Evolutionary conservation across 148 eudicot genomes (phyloP).

Genomic region (Heliamphora exappendiculata): DNA sequence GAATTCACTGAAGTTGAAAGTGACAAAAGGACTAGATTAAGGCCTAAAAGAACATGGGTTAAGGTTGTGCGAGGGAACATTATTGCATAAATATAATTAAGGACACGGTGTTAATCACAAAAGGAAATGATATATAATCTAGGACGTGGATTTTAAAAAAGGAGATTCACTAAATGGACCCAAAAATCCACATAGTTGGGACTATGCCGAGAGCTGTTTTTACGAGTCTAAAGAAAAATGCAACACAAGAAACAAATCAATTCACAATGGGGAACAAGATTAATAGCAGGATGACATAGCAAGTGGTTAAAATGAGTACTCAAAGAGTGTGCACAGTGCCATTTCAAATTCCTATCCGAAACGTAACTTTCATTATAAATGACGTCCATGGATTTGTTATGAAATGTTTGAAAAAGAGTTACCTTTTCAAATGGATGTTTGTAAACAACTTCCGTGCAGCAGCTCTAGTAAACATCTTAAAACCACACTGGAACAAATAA

Average conservation of each 20-base stretch:
- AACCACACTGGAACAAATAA: constrained; percentile 76
- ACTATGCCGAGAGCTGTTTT: too few relatives aligned
- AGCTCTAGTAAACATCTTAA: constrained; percentile 97
- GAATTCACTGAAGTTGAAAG: neutral
- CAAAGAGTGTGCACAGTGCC: neutral
- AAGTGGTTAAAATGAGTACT: neutral
- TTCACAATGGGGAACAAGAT: neutral
- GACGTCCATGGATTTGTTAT: neutral
- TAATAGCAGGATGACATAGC: neutral
- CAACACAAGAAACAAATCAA: neutral
- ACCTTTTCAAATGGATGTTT: constrained; percentile 86
- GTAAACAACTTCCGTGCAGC: constrained; percentile 83
- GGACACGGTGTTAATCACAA: neutral
- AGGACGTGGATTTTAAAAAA: neutral
- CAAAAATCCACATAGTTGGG: too few relatives aligned
- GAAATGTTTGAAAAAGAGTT: constrained; percentile 6
- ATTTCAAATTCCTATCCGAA: neutral
- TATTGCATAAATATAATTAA: neutral
- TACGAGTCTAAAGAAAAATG: too few relatives aligned
- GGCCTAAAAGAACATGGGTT: too few relatives aligned
- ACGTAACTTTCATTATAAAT: neutral
- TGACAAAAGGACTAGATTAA: neutral
- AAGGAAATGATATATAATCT: neutral
- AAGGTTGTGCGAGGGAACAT: neutral
- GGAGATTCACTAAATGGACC: neutral